A percentile compares a stretch with the other conserved stretches of the same genome.
These are phyloP conservation scores for Axilococcus clingmanii DNA, from an alignment of 139 green algal genomes.

Conservation along the genomic window DNA sequence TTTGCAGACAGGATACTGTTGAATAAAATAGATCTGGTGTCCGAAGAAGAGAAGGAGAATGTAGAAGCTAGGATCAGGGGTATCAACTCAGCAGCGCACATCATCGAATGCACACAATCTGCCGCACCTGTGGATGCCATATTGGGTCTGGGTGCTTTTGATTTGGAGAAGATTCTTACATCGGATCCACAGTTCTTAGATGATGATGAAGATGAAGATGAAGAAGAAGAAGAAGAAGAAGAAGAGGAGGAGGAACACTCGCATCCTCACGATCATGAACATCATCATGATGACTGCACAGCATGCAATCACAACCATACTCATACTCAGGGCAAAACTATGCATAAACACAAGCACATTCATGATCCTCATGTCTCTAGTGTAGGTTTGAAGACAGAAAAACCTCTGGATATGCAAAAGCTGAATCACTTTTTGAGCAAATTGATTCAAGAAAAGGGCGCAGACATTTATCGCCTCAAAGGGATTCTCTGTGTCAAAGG, in stretches of 20 bases:
- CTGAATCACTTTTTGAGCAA: slow-evolving; percentile 62
- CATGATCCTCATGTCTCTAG: slow-evolving; percentile 56
- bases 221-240: slow-evolving; percentile 3
- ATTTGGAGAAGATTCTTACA: slow-evolving; percentile 40
- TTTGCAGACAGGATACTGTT: slow-evolving; percentile 55
- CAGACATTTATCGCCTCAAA: slow-evolving; percentile 63
- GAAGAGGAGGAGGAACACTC: slow-evolving; percentile 13
- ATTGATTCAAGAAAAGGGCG: slow-evolving; percentile 42
- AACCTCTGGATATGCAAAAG: slow-evolving; percentile 29
- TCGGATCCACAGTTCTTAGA: slow-evolving; percentile 52
- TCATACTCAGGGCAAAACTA: slow-evolving; percentile 5
- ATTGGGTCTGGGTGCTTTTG: slow-evolving; percentile 37
- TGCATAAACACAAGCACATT: slow-evolving; percentile 40
- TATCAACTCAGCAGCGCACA: slow-evolving; percentile 29
- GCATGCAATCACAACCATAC: background rate
- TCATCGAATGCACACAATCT: slow-evolving; percentile 36
- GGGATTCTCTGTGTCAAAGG: slow-evolving; percentile 54
- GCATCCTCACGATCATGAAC: background rate
- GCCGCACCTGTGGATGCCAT: slow-evolving; percentile 33
- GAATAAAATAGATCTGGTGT: slow-evolving; percentile 60
- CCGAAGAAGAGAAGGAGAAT: slow-evolving; percentile 6
- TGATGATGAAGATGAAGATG: slow-evolving; percentile 12
- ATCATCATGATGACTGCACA: slow-evolving; percentile 4
- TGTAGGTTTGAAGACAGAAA: slow-evolving; percentile 47
- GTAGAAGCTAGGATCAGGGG: slow-evolving; percentile 25